A percentile compares a stretch with the other conserved stretches of the same genome.
These are phyloP conservation scores for Pseudogymnoascus destructans DNA, from an alignment of 2,329 filamentous ascomycete species.

Conservation along the genomic window DNA sequence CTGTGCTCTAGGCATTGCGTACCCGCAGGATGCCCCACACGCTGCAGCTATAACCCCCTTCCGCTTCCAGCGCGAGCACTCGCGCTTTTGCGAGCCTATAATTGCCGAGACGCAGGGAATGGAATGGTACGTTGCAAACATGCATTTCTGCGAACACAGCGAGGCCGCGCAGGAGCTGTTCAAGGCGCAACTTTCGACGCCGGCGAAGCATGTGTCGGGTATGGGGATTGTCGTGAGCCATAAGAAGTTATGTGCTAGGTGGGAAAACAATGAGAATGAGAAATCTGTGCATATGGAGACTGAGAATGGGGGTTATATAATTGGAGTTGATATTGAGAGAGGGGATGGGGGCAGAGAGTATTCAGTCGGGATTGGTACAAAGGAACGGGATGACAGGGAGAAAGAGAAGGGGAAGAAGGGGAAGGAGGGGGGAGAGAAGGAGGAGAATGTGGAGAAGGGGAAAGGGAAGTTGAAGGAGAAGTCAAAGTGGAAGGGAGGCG, in stretches of 20 bases:
- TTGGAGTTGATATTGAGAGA: neutral
- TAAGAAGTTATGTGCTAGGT: neutral
- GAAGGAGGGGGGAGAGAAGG: neutral
- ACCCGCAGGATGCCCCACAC: neutral
- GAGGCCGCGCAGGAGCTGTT: neutral
- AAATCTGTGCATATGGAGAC: neutral
- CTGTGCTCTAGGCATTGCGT: conserved; percentile 3
- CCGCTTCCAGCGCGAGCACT: conserved; percentile 5
- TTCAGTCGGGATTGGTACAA: neutral
- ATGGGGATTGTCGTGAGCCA: neutral
- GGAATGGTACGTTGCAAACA: conserved; percentile 2
- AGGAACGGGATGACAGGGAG: neutral
- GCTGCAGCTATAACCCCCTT: neutral
- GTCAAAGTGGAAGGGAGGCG: neutral
- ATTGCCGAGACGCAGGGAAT: neutral
- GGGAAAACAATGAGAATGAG: neutral
- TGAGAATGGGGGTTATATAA: neutral
- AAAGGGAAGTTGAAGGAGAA: neutral
- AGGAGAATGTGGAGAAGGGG: neutral
- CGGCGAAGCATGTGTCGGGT: neutral
- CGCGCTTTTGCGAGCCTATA: neutral
- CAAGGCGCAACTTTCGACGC: neutral
- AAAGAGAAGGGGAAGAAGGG: neutral
- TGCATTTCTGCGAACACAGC: neutral
- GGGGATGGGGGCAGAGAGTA: neutral